phyloP scores from a whole-genome alignment of 2,329 filamentous ascomycete species.

The Whalleya microplaca region DNA sequence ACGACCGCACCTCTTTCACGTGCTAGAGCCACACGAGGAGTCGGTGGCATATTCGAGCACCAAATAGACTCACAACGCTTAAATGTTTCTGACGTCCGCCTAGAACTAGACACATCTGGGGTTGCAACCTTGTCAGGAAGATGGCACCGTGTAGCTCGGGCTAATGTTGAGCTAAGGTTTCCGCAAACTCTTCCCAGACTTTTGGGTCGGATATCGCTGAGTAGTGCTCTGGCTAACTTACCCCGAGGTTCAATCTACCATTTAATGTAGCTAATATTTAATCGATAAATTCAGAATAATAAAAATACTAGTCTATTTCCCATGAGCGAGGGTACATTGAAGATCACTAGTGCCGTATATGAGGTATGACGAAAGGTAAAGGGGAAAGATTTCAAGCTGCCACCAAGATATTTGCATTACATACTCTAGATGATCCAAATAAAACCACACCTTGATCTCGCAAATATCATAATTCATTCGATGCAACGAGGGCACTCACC shows the following conservation, averaged over 20 bases:
- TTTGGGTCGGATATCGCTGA: conserved; percentile 14
- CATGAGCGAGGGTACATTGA: not conserved
- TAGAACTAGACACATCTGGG: not conserved
- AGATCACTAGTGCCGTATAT: not conserved
- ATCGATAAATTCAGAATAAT: conserved; percentile 19
- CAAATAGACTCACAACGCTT: not conserved
- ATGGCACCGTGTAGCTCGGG: too few relatives aligned
- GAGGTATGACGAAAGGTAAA: not conserved
- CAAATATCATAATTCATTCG: too few relatives aligned
- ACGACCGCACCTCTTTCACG: not conserved
- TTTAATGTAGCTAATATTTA: not conserved
- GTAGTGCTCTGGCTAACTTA: conserved; percentile 5
- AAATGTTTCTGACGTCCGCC: not conserved
- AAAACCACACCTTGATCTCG: too few relatives aligned
- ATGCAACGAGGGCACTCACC: not conserved
- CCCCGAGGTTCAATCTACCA: conserved; percentile 15
- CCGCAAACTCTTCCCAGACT: conserved; percentile 8
- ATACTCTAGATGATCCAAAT: too few relatives aligned
- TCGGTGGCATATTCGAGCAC: not conserved
- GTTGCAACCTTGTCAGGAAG: not conserved
- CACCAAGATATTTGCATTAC: too few relatives aligned
- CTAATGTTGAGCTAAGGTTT: not conserved
- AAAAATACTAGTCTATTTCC: not conserved
- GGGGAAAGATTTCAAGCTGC: not conserved
- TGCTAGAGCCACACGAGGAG: not conserved